A percentile compares a stretch with the other conserved stretches of the same genome.
These are phyloP conservation scores for Coemansia sp. DNA, from an alignment of 192 early-diverging fungal species.

Conservation along the genomic window DNA sequence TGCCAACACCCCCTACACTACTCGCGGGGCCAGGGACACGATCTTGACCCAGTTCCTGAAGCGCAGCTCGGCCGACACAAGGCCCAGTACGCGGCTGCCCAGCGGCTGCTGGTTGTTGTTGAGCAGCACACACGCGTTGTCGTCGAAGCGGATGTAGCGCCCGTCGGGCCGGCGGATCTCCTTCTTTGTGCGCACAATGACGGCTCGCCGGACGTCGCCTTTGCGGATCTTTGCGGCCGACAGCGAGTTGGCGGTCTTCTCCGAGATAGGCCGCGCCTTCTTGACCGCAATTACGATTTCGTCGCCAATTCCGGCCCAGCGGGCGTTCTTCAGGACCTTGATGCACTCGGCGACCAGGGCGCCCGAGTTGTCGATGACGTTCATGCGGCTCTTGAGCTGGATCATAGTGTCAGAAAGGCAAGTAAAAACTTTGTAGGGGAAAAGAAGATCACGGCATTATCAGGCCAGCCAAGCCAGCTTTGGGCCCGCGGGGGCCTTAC, in stretches of 20 bases:
- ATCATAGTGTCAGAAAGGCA: too few species aligned
- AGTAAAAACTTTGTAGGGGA: too few species aligned
- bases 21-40: slow-evolving; percentile 83
- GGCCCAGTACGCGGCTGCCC: slow-evolving; percentile 87
- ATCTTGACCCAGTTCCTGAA: slow-evolving; percentile 97
- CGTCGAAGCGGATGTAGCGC: slow-evolving; percentile 88
- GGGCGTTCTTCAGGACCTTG: slow-evolving; percentile 77
- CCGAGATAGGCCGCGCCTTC: slow-evolving; percentile 74
- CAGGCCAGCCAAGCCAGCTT: too few species aligned
- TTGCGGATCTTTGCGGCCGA: slow-evolving; percentile 74
- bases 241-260: slow-evolving; percentile 47
- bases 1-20: slow-evolving; percentile 46
- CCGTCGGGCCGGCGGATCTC: slow-evolving; percentile 87
- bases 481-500: too few species aligned
- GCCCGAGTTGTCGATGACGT: slow-evolving; percentile 97
- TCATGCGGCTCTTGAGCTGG: slow-evolving; percentile 70
- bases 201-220: slow-evolving; percentile 87
- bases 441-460: too few species aligned
- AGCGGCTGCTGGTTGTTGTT: slow-evolving; percentile 92
- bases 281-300: slow-evolving; percentile 96
- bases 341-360: slow-evolving; percentile 93
- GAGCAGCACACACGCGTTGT: slow-evolving; percentile 93
- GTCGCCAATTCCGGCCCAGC: slow-evolving; percentile 71
- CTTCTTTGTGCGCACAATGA: slow-evolving; percentile 87
- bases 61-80: slow-evolving; percentile 81